Base-by-base conservation (phyloP, 805 yeast species). In the Candida nonsorbophila region DNA sequence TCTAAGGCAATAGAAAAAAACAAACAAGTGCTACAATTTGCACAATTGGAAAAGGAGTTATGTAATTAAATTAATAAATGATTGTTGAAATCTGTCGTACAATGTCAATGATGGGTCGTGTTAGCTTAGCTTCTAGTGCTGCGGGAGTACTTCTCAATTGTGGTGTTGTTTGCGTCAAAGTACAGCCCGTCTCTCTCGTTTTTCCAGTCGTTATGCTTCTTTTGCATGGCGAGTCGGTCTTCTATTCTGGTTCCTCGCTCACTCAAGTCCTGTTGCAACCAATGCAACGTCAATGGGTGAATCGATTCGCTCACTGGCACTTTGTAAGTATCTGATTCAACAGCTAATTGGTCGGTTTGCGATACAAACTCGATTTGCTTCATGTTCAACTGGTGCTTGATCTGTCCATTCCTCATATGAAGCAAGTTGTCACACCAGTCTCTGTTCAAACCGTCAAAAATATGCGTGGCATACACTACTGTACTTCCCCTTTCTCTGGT, bases 401-500 rank as follows among this genome's bases (percentile, higher is more conserved):
- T 67, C 14, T 55, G 51, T 1, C 97, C 97, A 30, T 74, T 71
- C 42, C 72, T 77, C 39, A 92, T 62, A 54, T 92, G 98, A 9
- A 79, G 67, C 6, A 92, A 64, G 30, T 82, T 67, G 21, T 94
- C 83, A 16, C 97, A 94, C 95, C 97, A 92, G 16, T 41, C 37
- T 26, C 69, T 67, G 9, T 85, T 86, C 33, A 92, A 69, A 0
- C 98, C 98, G 47, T 92, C 98, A 54, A 92, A 92, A 27, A 92
- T 92, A 49, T 92, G 98, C 0, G 98, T 92, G 3, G 97, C 92
- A 51, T 92, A 92, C 4, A 90, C 77, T 20, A 92, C 84, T 27
- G 87, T 77, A 37, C 94, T 78, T 12, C 69, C 57, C 35, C 97
- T 67, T 0, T 60, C 49, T 27, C 61, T 63, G 4, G 96, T 85